Evolutionary conservation across 2,329 filamentous ascomycete species (phyloP).

Genomic region (Monilinia aucupariae): DNA sequence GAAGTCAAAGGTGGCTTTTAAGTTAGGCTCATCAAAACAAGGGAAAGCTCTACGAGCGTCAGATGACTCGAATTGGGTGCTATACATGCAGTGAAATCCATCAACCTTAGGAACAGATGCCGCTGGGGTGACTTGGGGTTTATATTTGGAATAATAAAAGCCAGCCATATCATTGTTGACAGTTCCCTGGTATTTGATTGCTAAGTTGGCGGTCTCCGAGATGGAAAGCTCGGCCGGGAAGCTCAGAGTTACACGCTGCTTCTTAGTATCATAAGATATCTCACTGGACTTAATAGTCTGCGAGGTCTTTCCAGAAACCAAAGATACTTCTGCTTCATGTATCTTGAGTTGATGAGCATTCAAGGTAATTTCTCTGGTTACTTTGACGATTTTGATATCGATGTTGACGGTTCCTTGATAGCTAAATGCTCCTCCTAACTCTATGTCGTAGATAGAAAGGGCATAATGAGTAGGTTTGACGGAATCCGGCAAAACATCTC

Average conservation of each 20-base stretch:
- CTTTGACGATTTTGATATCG: constrained; percentile 63
- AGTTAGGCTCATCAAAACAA: constrained; percentile 95
- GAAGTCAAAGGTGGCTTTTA: constrained; percentile 95
- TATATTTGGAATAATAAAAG: constrained; percentile 93
- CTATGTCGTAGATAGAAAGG: constrained; percentile 73
- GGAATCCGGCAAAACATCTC: constrained; percentile 55
- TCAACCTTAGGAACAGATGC: constrained; percentile 71
- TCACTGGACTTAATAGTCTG: constrained; percentile 53
- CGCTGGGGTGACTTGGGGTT: constrained; percentile 65
- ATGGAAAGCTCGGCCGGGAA: constrained; percentile 68
- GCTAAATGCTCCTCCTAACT: constrained; percentile 61
- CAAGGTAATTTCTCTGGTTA: constrained; percentile 71
- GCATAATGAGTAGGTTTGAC: constrained; percentile 83
- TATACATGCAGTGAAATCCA: constrained; percentile 70
- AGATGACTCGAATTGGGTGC: constrained; percentile 95
- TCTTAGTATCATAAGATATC: constrained; percentile 75
- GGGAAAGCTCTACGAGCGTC: constrained; percentile 93
- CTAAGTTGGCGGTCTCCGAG: constrained; percentile 59
- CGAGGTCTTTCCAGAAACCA: constrained; percentile 53
- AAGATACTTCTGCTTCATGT: constrained; percentile 56
- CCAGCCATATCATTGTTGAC: constrained; percentile 91
- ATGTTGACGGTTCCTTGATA: constrained; percentile 86
- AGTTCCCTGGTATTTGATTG: constrained; percentile 70
- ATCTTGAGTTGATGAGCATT: constrained; percentile 84
- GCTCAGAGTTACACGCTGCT: constrained; percentile 73